A percentile compares a stretch with the other conserved stretches of the same genome.
phyloP scores from a whole-genome alignment of 2,329 filamentous ascomycete genomes.

The Orbilia javanica region DNA sequence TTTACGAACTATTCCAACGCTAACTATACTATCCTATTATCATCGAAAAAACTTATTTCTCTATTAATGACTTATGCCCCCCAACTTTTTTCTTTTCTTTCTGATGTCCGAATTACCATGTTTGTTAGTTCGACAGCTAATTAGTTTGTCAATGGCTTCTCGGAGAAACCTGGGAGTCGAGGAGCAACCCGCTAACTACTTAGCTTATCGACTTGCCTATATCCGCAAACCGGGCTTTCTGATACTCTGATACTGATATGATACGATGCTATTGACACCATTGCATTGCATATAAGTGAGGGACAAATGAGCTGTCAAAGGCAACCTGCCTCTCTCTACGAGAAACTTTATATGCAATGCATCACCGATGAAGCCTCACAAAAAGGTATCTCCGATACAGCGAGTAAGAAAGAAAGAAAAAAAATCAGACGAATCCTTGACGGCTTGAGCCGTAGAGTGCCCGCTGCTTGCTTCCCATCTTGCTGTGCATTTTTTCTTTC shows the following conservation, averaged over 20 bases:
- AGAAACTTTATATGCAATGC: conserved; percentile 21
- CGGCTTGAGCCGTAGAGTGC: conserved; percentile 49
- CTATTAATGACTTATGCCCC: neutral
- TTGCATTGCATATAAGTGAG: conserved; percentile 33
- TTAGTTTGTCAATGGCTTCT: neutral
- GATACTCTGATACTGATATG: conserved; percentile 33
- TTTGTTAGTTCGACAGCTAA: conserved; percentile 34
- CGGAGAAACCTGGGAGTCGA: conserved; percentile 45
- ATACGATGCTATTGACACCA: conserved; percentile 36
- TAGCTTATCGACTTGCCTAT: conserved; percentile 50
- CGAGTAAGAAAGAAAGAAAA: conserved; percentile 17
- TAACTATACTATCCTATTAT: conserved; percentile 5
- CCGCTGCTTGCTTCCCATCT: conserved; percentile 32
- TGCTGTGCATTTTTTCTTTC: conserved; percentile 9
- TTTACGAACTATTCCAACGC: neutral
- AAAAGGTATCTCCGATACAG: conserved; percentile 27
- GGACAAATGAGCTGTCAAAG: conserved; percentile 43
- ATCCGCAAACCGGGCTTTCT: conserved; percentile 23
- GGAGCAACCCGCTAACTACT: neutral
- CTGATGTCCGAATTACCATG: conserved; percentile 12
- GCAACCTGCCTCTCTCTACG: conserved; percentile 19
- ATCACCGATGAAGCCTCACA: conserved; percentile 23
- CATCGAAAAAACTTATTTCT: conserved; percentile 6
- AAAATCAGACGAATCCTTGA: conserved; percentile 50
- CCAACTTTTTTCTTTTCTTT: conserved; percentile 32